Evolutionary conservation across 2,329 filamentous ascomycete genomes (phyloP), one percentile per base, ranked within the genome.

Genomic region (Claviceps africana): DNA sequence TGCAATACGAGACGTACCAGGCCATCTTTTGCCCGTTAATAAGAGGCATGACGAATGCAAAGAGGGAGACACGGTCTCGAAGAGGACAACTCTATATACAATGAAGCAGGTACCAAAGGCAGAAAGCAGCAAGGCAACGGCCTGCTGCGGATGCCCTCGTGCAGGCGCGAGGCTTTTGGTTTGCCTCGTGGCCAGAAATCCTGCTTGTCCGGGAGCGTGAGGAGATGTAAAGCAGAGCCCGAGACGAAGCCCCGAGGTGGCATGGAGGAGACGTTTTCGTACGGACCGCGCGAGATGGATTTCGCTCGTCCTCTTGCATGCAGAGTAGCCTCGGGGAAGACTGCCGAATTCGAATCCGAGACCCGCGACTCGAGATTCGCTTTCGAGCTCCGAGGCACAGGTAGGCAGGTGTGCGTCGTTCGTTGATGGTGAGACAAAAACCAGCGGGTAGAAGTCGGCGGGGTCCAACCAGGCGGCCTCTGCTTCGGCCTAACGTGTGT

Each of bases 1-100:
- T 21, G 11, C 7, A 11, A 35, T 15, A 13, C 15, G 39, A 42
- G 52, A 72, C 82, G 61, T 76, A 86, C 83, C 83, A 86, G 64
- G 83, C 83, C 75, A 86, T 85, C 69, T 84, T 85, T 65, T 81
- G 73, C 56, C 82, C 83, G 61, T 85, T 79, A 58, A 86, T 81
- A 48, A 82, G 72, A 62, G 81, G 80, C 83, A 86, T 86, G 52
- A 64, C 72, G 5, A 25, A 25, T 9, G 64, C 25, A 43, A 43
- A 5, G 10, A 11, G n/a, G 4, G 19, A 43, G 22, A n/a, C n/a
- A n/a, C 15, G 33, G 13, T 8, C 21, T 46, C 42, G 42, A n/a
- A 22, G 13, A 25, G 42, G 19, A n/a, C 5, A 33, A 33, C 30
- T 44, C 21, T 50, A n/a, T 25, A 37, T 19, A 30, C 30, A 35